Percentiles rank a stretch among this genome's conserved stretches.
phyloP scores from a whole-genome alignment of 108 stramenopile species.

The Thalassiosira profunda region DNA sequence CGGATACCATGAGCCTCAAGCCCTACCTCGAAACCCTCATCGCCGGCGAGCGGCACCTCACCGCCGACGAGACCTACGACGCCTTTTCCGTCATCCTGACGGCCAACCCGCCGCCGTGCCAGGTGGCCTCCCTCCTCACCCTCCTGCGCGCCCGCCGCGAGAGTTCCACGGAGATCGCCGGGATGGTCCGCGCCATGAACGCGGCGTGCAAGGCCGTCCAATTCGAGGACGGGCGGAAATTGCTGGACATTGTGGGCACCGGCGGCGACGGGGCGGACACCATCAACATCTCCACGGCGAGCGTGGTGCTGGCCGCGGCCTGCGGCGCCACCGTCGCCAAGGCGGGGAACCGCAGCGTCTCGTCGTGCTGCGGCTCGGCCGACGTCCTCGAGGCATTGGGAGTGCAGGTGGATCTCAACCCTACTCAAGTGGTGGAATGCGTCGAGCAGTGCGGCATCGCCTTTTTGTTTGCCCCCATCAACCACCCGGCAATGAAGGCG shows the following conservation, averaged over 20 bases:
- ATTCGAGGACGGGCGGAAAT: constrained; percentile 55
- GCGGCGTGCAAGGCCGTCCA: constrained; percentile 76
- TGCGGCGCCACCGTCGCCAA: constrained; percentile 96
- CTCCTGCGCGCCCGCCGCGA: constrained; percentile 93
- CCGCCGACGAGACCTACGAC: constrained; percentile 79
- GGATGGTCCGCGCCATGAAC: constrained; percentile 97
- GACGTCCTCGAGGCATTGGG: constrained; percentile 98
- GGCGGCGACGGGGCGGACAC: constrained; percentile 99
- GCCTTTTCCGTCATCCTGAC: constrained; percentile 84
- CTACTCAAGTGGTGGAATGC: constrained; percentile 90
- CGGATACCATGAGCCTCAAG: constrained; percentile 58
- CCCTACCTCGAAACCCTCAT: constrained; percentile 92
- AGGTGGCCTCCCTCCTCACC: constrained; percentile 89
- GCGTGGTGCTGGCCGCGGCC: constrained; percentile 96
- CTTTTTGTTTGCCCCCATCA: constrained; percentile 98
- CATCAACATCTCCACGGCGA: constrained; percentile 97
- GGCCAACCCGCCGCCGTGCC: constrained; percentile 67
- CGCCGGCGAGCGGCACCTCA: constrained; percentile 75
- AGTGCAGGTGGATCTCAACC: constrained; percentile 92
- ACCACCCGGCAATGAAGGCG: constrained; percentile 97
- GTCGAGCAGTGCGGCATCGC: constrained; percentile 90
- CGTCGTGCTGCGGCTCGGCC: constrained; percentile 90
- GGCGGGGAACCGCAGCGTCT: constrained; percentile 97
- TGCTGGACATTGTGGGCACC: constrained; percentile 99
- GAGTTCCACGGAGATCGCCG: constrained; percentile 94